Evolutionary conservation across 768 basidiomycete genomes (phyloP).

Genomic region (Boletus edulis): DNA sequence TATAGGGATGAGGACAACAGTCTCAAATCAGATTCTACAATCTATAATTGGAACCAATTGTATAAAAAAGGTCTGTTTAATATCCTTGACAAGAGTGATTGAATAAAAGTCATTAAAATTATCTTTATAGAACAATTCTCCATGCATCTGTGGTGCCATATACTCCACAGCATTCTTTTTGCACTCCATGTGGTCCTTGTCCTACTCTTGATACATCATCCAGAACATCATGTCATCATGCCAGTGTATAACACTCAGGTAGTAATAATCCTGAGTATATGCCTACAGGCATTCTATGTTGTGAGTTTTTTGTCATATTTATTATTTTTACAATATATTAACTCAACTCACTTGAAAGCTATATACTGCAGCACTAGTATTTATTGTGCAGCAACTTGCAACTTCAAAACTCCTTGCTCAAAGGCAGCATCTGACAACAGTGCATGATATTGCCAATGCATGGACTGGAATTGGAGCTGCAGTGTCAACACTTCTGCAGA

Average conservation of each 20-base stretch:
- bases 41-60: background rate
- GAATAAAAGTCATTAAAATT: background rate
- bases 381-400: slow-evolving; percentile 19
- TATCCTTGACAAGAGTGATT: background rate
- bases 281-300: background rate
- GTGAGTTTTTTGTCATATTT: background rate
- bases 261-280: background rate
- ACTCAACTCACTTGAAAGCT: slow-evolving; percentile 1
- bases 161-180: background rate
- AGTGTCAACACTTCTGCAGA: slow-evolving; percentile 5
- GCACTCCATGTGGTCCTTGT: background rate
- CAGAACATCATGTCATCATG: background rate
- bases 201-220: background rate
- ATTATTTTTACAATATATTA: background rate
- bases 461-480: slow-evolving; percentile 26
- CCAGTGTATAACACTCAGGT: background rate
- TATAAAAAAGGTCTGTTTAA: background rate
- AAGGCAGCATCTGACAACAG: slow-evolving; percentile 12
- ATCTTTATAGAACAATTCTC: background rate
- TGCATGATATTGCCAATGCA: slow-evolving; percentile 17
- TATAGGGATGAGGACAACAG: background rate
- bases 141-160: background rate
- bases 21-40: background rate
- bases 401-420: background rate
- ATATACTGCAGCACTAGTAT: slow-evolving; percentile 16